A percentile compares a stretch with the other conserved stretches of the same genome.
Evolutionary conservation across 305 asterid genomes (phyloP).

Genomic region (Lippia alba): DNA sequence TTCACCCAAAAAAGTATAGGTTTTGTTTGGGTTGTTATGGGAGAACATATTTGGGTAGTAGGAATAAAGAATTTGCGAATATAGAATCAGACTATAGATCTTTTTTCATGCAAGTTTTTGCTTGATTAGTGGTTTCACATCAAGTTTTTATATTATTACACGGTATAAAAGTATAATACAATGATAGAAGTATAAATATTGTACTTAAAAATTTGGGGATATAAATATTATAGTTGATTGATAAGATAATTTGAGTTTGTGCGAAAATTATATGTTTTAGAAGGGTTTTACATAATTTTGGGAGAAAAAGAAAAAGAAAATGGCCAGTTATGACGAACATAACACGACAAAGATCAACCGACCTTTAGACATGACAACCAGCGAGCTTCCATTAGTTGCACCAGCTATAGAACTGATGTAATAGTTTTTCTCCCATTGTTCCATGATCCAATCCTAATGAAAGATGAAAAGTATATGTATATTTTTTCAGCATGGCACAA

Average conservation of each 20-base stretch:
- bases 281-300: not conserved
- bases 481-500: slow-evolving; percentile 10
- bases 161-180: no score
- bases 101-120: no score
- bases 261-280: not conserved
- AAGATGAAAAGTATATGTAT: slow-evolving; percentile 8
- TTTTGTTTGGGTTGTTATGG: no score
- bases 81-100: no score
- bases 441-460: slow-evolving; percentile 87
- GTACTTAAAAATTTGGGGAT: no score
- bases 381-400: slow-evolving; percentile 77
- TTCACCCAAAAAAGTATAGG: not conserved
- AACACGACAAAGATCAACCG: not conserved
- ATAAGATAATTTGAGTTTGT: not conserved
- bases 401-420: slow-evolving; percentile 90
- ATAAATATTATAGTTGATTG: not conserved
- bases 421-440: slow-evolving; percentile 86
- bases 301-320: not conserved
- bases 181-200: no score
- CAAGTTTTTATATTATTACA: no score
- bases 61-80: no score
- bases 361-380: slow-evolving; percentile 91
- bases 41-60: no score
- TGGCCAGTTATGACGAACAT: not conserved
- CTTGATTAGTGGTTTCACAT: no score